Base-by-base conservation (phyloP, 164 flowering plant species). In the Dillenia suffruticosa region DNA sequence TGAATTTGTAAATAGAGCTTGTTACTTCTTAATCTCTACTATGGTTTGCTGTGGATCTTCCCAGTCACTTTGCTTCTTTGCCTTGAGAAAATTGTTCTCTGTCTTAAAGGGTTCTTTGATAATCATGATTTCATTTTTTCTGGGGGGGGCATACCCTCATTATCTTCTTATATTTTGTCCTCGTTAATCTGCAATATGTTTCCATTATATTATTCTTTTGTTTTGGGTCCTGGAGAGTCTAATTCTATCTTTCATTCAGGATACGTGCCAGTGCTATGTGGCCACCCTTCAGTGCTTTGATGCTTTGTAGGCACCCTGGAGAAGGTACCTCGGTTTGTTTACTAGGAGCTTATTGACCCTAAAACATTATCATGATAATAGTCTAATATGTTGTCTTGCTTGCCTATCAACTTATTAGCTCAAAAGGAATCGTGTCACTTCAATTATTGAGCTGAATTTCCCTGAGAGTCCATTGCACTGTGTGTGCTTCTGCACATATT, bases 291-390 rank as follows among this genome's bases (percentile, higher is more conserved):
- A 67, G 69, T 82, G 84, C 77, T 87, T 79, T 85, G 77, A 77
- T 91, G 89, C 81, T 78, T 82, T 70, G 78, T 83, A 84, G 95
- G 86, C 86, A 83, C 79, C 75, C 82, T 64, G 79, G 81, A 77
- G 89, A 88, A 88, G 94, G 94, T 88, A 88, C 75, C 86, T 78
- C 81, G 92, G 92, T 82, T 81, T 87, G 89, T 78, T 82, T 74
- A 71, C 69, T 81, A 74, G 89, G 82, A 78, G 75, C 63, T 74
- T 81, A 63, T 62, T 76, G 66, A 62, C 66, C 70, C 65, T 73
- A 75, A 48, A 70, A 53, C 61, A 58, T 68, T 40, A 48, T 10
- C 13, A 14, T 47, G 3, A 17, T 44, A 10, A 13, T 43, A 15
- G 14, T 12, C 47, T 46, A 17, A 12, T n/a, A 3, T 9, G n/a